Evolutionary conservation across 1,139 yeast species (phyloP), one percentile per base, ranked within the genome.

Genomic region (Pichia norvegensis): DNA sequence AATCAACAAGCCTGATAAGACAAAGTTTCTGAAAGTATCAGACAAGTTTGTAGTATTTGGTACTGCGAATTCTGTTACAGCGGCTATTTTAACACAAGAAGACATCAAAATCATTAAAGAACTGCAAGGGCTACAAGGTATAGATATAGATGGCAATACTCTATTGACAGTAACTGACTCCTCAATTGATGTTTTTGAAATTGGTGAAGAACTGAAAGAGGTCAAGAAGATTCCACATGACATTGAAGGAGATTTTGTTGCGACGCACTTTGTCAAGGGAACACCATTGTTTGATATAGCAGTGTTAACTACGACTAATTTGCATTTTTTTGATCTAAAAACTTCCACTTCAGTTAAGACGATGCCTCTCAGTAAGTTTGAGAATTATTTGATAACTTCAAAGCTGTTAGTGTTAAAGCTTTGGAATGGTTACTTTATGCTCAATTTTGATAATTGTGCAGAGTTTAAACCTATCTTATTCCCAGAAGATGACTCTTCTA

Each of bases 311-410:
- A 37, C 52, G 1, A 44, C 44, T 11, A 53, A 56, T 1, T 39
- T 60, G 31, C 49, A 52, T n/a, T 42, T 60, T 13, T 58, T 52
- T 39, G 52, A 52, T 21, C 39, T 49, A 3, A 44, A 46, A 8
- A 46, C 42, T 14, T 33, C 27, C 10, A 23, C 23, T 9, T 27
- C 29, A 4, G 29, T 45, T 4, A 49, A 52, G 36, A 47, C 50
- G 19, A 41, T 57, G 10, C 46, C 52, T 14, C 40, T 57, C 4
- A 42, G 52, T 1, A 39, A 44, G 19, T 58, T 53, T 36, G 51
- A 46, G 11, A 51, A 54, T 14, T 52, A 53, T 45, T 37, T 52
- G 21, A 27, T 60, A 36, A 58, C 60, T 1, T 46, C 60, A 1
- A 47, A 41, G 38, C 48, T 47, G 29, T 44, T 58, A 29, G 33